Evolutionary conservation across 169 alveolate species (phyloP).

Genomic region (Cyclospora cayetanensis): DNA sequence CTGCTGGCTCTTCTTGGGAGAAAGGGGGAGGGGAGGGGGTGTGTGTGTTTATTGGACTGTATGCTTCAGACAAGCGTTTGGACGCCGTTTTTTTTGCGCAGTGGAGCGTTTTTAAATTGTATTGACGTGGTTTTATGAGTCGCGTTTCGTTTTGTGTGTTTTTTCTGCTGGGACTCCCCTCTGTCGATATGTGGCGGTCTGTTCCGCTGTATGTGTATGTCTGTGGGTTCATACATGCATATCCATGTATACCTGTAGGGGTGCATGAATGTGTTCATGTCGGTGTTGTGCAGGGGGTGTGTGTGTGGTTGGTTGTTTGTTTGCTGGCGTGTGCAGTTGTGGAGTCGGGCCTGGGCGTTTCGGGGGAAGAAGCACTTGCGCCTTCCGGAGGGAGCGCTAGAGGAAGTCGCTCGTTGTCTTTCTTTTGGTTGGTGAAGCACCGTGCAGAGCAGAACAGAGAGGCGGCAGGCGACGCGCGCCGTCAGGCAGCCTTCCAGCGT

Average conservation of each 20-base stretch:
- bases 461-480: not conserved
- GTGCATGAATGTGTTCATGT: not conserved
- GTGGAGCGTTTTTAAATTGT: too few relatives aligned
- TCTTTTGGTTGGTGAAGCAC: conserved; percentile 55
- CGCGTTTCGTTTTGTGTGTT: not conserved
- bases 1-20: too few relatives aligned
- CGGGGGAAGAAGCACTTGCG: not conserved
- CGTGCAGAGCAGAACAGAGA: conserved; percentile 21
- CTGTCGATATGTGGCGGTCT: not conserved
- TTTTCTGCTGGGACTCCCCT: not conserved
- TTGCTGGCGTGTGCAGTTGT: too few relatives aligned
- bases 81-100: too few relatives aligned
- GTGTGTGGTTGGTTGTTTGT: too few relatives aligned
- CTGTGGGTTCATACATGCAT: too few relatives aligned
- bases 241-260: too few relatives aligned
- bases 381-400: not conserved
- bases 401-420: not conserved
- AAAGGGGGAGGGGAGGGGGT: too few relatives aligned
- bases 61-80: too few relatives aligned
- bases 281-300: not conserved
- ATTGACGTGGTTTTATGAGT: too few relatives aligned
- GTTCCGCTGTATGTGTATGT: not conserved
- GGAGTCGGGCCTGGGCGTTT: too few relatives aligned
- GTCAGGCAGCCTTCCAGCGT: conserved; percentile 1
- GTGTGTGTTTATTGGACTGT: too few relatives aligned